phyloP scores from a whole-genome alignment of 2,329 filamentous ascomycete genomes.

The Trichoderma cornu-damae region DNA sequence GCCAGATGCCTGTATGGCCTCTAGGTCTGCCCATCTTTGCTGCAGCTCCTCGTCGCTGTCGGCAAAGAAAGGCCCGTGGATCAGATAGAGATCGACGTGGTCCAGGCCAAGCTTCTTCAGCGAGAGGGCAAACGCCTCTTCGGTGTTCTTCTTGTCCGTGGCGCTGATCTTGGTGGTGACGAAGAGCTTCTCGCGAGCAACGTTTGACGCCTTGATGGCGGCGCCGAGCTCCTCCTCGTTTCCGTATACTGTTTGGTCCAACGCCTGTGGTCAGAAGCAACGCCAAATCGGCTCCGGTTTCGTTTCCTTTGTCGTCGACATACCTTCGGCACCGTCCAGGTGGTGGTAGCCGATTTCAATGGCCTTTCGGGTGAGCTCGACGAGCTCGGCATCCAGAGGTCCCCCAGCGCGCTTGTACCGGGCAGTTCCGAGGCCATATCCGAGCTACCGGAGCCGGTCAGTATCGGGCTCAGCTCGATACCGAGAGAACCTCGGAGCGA shows the following conservation, averaged over 20 bases:
- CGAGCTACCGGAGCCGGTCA: slow-evolving; percentile 45
- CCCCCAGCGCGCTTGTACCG: slow-evolving; percentile 46
- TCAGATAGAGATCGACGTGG: slow-evolving; percentile 67
- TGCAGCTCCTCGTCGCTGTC: slow-evolving; percentile 50
- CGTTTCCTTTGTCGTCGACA: slow-evolving; percentile 14
- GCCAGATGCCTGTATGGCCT: slow-evolving; percentile 62
- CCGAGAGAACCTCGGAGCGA: neutral
- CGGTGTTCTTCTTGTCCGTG: slow-evolving; percentile 36
- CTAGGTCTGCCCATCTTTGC: slow-evolving; percentile 53
- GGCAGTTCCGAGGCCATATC: slow-evolving; percentile 68
- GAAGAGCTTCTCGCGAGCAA: slow-evolving; percentile 64
- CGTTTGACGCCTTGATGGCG: slow-evolving; percentile 61
- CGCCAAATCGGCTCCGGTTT: neutral
- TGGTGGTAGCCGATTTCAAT: slow-evolving; percentile 67
- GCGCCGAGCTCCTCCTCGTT: slow-evolving; percentile 66
- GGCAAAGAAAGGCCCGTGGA: slow-evolving; percentile 54
- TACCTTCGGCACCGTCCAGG: slow-evolving; percentile 69
- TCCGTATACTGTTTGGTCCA: slow-evolving; percentile 48
- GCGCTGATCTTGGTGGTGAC: slow-evolving; percentile 57
- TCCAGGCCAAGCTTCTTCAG: slow-evolving; percentile 62
- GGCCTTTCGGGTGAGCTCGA: slow-evolving; percentile 52
- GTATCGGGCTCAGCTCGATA: neutral
- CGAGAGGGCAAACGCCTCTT: slow-evolving; percentile 52
- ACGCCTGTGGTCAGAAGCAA: neutral
- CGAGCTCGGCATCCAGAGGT: slow-evolving; percentile 50